A percentile compares a stretch with the other conserved stretches of the same genome.
phyloP scores from a whole-genome alignment of 805 yeast genomes.

The Metschnikowia cerradonensis region DNA sequence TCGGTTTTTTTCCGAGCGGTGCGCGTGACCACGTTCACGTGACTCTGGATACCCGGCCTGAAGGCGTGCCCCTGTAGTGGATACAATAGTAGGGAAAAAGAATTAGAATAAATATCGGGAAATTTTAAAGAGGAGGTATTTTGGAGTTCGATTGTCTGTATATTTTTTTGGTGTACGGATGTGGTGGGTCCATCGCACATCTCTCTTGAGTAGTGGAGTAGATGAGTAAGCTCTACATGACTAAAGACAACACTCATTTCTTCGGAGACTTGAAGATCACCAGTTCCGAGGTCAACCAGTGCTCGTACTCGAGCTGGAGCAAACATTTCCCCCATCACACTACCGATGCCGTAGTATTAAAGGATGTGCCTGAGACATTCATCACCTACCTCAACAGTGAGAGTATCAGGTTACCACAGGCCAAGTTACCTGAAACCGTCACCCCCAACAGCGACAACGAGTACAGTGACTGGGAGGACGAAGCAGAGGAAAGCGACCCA shows the following conservation, averaged over 20 bases:
- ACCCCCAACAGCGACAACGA: slow-evolving; percentile 52
- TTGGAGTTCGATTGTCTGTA: too few species aligned
- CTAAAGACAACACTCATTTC: slow-evolving; percentile 19
- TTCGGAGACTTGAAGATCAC: slow-evolving; percentile 27
- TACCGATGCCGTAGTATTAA: slow-evolving; percentile 23
- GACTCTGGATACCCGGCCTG: background rate
- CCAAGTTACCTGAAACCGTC: slow-evolving; percentile 8
- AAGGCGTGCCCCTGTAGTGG: too few species aligned
- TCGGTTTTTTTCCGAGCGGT: slow-evolving; percentile 3
- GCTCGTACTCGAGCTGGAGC: slow-evolving; percentile 37
- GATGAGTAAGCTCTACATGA: slow-evolving; percentile 3
- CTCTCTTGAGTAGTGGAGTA: background rate
- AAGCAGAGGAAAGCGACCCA: slow-evolving; percentile 21
- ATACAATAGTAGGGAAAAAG: too few species aligned
- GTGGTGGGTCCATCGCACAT: background rate
- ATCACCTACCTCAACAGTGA: slow-evolving; percentile 29
- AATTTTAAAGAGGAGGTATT: too few species aligned
- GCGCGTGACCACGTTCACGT: background rate
- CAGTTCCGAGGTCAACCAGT: slow-evolving; percentile 27
- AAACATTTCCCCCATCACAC: slow-evolving; percentile 19
- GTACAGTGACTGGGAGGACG: slow-evolving; percentile 72
- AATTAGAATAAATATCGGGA: too few species aligned
- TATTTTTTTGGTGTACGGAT: slow-evolving; percentile 1
- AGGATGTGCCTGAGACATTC: slow-evolving; percentile 33
- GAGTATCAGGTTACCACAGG: slow-evolving; percentile 16